A percentile compares a stretch with the other conserved stretches of the same genome.
Evolutionary conservation across 2,329 filamentous ascomycete species (phyloP).

Genomic region (Exophiala mesophila): DNA sequence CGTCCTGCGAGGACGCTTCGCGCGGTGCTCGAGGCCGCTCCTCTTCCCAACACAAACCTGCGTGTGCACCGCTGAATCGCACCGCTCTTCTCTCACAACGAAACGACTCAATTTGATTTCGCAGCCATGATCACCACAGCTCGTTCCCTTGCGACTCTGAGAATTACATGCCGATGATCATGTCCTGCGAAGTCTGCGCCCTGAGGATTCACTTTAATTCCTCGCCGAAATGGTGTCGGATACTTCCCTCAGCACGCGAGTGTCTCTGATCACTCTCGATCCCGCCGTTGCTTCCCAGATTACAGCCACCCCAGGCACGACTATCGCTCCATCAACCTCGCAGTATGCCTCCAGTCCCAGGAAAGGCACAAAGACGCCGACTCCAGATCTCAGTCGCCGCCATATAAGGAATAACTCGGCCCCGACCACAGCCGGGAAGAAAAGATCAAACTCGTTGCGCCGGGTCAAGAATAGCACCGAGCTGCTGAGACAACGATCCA

Average conservation of each 20-base stretch:
- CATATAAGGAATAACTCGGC: constrained; percentile 26
- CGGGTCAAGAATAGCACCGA: constrained; percentile 52
- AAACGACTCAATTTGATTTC: too few species aligned
- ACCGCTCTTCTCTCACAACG: neutral
- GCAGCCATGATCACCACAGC: too few species aligned
- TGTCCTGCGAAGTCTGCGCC: constrained; percentile 8
- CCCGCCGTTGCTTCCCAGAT: constrained; percentile 27
- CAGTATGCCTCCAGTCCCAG: constrained; percentile 23
- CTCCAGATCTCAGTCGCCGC: constrained; percentile 14
- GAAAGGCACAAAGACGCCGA: constrained; percentile 19
- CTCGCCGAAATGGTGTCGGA: constrained; percentile 20
- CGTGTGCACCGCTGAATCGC: neutral
- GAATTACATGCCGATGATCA: constrained; percentile 15
- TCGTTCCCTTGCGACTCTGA: too few species aligned
- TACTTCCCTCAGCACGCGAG: constrained; percentile 22
- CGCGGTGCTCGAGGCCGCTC: neutral
- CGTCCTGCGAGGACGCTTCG: neutral
- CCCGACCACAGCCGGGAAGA: constrained; percentile 19
- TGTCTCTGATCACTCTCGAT: constrained; percentile 26
- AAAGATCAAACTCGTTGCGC: constrained; percentile 35
- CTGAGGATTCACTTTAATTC: constrained; percentile 9
- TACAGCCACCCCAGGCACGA: constrained; percentile 16
- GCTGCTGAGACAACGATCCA: constrained; percentile 36
- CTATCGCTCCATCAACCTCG: constrained; percentile 15
- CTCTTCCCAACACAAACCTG: neutral